Evolutionary conservation across 2,329 filamentous ascomycete species (phyloP), one percentile per base, ranked within the genome.

Genomic region (Colletotrichum limetticola): DNA sequence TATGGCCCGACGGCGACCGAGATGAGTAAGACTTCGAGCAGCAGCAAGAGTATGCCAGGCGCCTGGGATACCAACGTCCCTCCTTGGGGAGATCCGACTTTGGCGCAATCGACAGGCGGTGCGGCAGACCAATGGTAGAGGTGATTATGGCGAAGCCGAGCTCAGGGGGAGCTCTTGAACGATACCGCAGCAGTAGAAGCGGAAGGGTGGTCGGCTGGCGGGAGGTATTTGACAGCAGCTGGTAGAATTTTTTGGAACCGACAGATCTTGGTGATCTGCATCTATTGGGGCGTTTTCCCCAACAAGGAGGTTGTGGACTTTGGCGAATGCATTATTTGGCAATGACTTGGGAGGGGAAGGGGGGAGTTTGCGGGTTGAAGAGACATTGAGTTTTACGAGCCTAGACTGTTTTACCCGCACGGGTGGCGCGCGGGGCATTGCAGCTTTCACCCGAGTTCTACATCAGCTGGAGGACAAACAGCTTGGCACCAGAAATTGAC

Each of bases 31-130:
- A 49, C 59, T 8, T 74, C 69, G 32, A 61, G 65, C 56, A 63
- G 63, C 61, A 74, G 59, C 63, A 71, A 67, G 70, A 75, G 46
- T 37, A 76, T 76, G 75, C 75, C 75, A 5, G 75, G 75, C 16
- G 68, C 74, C 14, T 76, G 71, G 74, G 66, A 76, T 22, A 19
- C 19, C 14, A 22, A 49, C 11, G 19, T 2, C 3, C 49, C 12
- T 4, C 65, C 66, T 12, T 75, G 74, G 74, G 72, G 61, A n/a
- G 68, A 75, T 28, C 37, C 68, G 8, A 62, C 63, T 14, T 32
- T 71, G 52, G 74, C 74, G 24, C 68, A 74, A 32, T 72, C 70
- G 24, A 72, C 70, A 7, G 3, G 46, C 22, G 70, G 70, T 24
- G 55, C 49, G 19, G 70, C 70, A 28, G 70, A 72, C 14, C 28